A percentile compares a stretch with the other conserved stretches of the same genome.
Conservation (phyloP, 1,284 basidiomycete genomes). For the Microbotryomycetes sp. region DNA sequence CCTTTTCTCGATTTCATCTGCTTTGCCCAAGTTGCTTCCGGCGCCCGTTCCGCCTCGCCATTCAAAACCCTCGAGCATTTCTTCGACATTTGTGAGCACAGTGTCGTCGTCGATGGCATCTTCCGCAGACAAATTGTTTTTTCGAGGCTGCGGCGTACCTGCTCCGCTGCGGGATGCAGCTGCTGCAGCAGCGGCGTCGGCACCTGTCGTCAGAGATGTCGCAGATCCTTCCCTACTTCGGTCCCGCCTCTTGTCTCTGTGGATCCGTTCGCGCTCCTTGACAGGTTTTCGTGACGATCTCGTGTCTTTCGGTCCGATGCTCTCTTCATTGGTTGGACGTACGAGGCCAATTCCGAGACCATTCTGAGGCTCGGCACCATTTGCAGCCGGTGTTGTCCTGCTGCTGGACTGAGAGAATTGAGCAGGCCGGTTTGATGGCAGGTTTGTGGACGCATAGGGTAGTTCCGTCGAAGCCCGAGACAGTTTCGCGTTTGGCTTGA, state of each 20-base stretch:
- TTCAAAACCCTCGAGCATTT: constrained; percentile 97
- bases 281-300: not conserved
- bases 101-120: constrained; percentile 58
- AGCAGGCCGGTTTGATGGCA: not conserved
- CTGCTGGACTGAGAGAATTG: not conserved
- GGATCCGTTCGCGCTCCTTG: not conserved
- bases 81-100: constrained; percentile 76
- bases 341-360: not conserved
- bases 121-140: not conserved
- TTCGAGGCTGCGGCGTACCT: not conserved
- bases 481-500: too few species aligned
- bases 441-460: not conserved
- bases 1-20: constrained; percentile 78
- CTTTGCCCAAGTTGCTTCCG: constrained; percentile 53
- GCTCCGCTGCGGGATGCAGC: not conserved
- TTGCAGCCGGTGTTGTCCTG: not conserved
- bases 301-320: not conserved
- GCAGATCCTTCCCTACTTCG: not conserved
- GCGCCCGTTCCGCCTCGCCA: constrained; percentile 53
- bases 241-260: not conserved
- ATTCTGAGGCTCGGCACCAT: not conserved
- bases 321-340: not conserved
- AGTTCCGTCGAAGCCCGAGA: not conserved
- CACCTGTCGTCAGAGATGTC: not conserved
- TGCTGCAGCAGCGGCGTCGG: not conserved